A percentile compares a stretch with the other conserved stretches of the same genome.
Conservation (phyloP, 1,284 basidiomycete species). For the Cutaneotrichosporon arboriforme region DNA sequence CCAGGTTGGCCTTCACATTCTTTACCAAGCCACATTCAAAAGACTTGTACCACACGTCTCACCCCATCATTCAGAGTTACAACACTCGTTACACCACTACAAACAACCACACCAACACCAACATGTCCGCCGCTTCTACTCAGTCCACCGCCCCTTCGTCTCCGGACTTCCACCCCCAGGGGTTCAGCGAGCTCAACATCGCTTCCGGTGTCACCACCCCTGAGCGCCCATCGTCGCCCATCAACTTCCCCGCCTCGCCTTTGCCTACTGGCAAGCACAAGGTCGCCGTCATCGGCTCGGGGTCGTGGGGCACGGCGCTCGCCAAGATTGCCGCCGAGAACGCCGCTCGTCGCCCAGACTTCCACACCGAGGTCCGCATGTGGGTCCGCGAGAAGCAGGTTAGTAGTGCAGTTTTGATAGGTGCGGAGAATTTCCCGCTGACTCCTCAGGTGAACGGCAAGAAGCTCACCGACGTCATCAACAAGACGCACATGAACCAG, state of each 20-base stretch:
- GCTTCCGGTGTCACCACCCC: constrained; percentile 37
- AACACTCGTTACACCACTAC: not conserved
- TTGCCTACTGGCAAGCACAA: constrained; percentile 50
- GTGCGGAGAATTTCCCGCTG: too few species aligned
- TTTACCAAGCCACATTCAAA: too few species aligned
- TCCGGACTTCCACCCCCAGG: constrained; percentile 20
- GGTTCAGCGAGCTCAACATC: constrained; percentile 32
- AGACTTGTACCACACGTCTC: not conserved
- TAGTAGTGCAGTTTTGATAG: constrained; percentile 25
- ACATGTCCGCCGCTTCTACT: constrained; percentile 7
- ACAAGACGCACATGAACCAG: constrained; percentile 55
- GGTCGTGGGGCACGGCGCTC: constrained; percentile 55
- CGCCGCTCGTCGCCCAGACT: constrained; percentile 45
- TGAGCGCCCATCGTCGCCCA: constrained; percentile 39
- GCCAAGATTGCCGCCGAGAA: constrained; percentile 56
- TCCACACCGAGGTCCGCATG: constrained; percentile 52
- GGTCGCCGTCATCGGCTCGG: constrained; percentile 55
- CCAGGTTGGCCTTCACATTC: too few species aligned
- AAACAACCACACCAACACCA: not conserved
- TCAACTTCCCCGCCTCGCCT: constrained; percentile 38
- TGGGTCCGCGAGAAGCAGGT: constrained; percentile 53
- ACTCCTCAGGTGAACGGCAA: constrained; percentile 54
- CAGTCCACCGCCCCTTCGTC: constrained; percentile 30
- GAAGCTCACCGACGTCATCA: constrained; percentile 55
- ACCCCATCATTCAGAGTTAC: not conserved